A percentile compares a stretch with the other conserved stretches of the same genome.
phyloP scores from a whole-genome alignment of 768 basidiomycete genomes.

The Tephrocybe sp. region DNA sequence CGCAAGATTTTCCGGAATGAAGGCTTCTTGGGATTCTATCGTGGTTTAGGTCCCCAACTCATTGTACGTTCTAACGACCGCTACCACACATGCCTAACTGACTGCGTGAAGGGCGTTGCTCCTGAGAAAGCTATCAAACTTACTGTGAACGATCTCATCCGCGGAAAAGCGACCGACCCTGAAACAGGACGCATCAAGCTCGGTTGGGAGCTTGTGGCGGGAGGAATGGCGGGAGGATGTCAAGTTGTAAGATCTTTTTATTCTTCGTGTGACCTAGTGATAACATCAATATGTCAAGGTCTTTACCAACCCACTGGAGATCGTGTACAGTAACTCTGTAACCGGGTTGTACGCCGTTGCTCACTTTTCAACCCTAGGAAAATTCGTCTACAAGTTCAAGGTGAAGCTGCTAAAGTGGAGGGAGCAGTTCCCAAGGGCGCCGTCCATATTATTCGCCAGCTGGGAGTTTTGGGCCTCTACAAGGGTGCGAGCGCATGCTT shows the following conservation, averaged over 20 bases:
- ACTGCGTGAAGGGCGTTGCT: conserved; percentile 70
- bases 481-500: conserved; percentile 91
- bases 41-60: conserved; percentile 92
- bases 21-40: conserved; percentile 93
- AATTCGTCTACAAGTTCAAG: conserved; percentile 93
- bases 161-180: conserved; percentile 82
- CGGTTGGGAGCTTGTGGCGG: conserved; percentile 89
- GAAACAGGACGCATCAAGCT: conserved; percentile 93
- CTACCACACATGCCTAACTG: not conserved
- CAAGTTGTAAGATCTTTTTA: conserved; percentile 75
- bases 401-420: conserved; percentile 87
- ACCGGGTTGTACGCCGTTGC: conserved; percentile 9
- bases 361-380: conserved; percentile 47
- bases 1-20: conserved; percentile 93
- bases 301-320: conserved; percentile 96
- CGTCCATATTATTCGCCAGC: conserved; percentile 86
- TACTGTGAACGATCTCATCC: conserved; percentile 91
- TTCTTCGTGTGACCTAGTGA: not conserved
- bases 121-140: conserved; percentile 98
- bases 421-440: conserved; percentile 83
- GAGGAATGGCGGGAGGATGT: conserved; percentile 91
- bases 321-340: conserved; percentile 60
- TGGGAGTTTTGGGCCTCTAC: conserved; percentile 92
- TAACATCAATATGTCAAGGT: conserved; percentile 46
- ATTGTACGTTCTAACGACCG: conserved; percentile 50